phyloP scores from a whole-genome alignment of 2,329 filamentous ascomycete genomes.

The Xylaria digitata region DNA sequence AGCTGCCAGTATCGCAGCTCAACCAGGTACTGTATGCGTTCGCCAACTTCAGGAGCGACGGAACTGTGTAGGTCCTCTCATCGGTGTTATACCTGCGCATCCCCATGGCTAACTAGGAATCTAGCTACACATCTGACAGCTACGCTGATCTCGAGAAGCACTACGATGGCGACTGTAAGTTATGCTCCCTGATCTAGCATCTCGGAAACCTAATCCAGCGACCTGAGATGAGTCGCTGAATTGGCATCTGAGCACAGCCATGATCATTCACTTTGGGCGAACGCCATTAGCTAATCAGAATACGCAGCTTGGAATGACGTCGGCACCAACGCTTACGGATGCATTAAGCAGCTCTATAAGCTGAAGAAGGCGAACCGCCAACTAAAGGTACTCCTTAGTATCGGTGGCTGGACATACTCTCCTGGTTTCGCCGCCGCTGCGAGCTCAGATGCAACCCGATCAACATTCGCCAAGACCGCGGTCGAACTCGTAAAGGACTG shows the following conservation, averaged over 20 bases:
- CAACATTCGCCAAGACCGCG: constrained; percentile 75
- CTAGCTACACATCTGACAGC: constrained; percentile 71
- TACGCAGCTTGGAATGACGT: constrained; percentile 66
- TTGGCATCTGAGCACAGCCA: neutral
- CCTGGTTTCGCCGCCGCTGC: constrained; percentile 77
- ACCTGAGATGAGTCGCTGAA: neutral
- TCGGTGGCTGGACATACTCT: constrained; percentile 89
- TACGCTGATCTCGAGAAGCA: constrained; percentile 80
- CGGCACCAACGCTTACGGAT: constrained; percentile 81
- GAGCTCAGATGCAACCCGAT: constrained; percentile 69
- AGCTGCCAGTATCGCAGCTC: constrained; percentile 75
- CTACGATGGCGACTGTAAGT: constrained; percentile 72
- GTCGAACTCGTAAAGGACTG: constrained; percentile 78
- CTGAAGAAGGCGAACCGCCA: constrained; percentile 82
- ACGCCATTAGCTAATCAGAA: constrained; percentile 34
- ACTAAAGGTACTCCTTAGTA: constrained; percentile 80
- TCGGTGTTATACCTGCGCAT: neutral
- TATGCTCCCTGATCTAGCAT: neutral
- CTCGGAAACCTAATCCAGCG: neutral
- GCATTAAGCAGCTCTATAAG: constrained; percentile 80
- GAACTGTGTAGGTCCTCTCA: constrained; percentile 70
- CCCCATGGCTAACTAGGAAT: constrained; percentile 30
- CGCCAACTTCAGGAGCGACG: constrained; percentile 76
- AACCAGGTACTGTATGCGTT: constrained; percentile 87
- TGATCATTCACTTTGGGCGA: neutral